These are phyloP conservation scores for Cladosporium sp. DNA, from an alignment of 2,329 filamentous ascomycete genomes.

Conservation along the genomic window DNA sequence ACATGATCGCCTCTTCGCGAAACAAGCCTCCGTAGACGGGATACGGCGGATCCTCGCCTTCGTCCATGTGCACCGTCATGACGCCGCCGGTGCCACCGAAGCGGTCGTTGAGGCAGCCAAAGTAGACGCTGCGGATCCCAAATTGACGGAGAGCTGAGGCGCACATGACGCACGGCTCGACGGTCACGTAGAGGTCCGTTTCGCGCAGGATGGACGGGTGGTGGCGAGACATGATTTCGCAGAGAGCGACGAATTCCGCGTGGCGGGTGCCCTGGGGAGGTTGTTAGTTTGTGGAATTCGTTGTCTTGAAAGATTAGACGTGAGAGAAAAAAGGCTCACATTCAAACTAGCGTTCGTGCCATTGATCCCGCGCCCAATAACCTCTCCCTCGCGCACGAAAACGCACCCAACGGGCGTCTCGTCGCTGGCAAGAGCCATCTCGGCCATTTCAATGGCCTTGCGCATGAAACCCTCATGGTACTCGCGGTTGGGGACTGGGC, in stretches of 20 bases:
- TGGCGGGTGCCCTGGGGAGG: slow-evolving; percentile 72
- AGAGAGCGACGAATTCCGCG: slow-evolving; percentile 87
- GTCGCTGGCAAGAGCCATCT: slow-evolving; percentile 75
- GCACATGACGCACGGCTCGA: slow-evolving; percentile 99
- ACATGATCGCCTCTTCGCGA: slow-evolving; percentile 85
- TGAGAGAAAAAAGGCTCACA: slow-evolving; percentile 30
- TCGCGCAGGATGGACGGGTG: slow-evolving; percentile 64
- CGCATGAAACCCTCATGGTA: slow-evolving; percentile 68
- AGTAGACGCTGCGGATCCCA: slow-evolving; percentile 83
- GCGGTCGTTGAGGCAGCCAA: slow-evolving; percentile 91
- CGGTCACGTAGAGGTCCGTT: slow-evolving; percentile 86
- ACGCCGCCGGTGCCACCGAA: slow-evolving; percentile 96
- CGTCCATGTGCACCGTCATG: slow-evolving; percentile 73
- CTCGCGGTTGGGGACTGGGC: slow-evolving; percentile 35
- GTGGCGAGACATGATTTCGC: slow-evolving; percentile 59
- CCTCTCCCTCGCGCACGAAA: slow-evolving; percentile 70
- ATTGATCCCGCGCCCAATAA: slow-evolving; percentile 92
- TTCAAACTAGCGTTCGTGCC: slow-evolving; percentile 86
- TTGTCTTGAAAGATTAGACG: background rate
- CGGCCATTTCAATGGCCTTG: slow-evolving; percentile 82
- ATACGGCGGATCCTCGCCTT: slow-evolving; percentile 71
- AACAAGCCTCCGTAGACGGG: slow-evolving; percentile 82
- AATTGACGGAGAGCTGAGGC: slow-evolving; percentile 87
- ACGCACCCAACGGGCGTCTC: slow-evolving; percentile 98
- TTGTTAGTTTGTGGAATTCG: no score